Base-by-base conservation (phyloP, 1,139 yeast species). In the Saccharomyces hybrid region DNA sequence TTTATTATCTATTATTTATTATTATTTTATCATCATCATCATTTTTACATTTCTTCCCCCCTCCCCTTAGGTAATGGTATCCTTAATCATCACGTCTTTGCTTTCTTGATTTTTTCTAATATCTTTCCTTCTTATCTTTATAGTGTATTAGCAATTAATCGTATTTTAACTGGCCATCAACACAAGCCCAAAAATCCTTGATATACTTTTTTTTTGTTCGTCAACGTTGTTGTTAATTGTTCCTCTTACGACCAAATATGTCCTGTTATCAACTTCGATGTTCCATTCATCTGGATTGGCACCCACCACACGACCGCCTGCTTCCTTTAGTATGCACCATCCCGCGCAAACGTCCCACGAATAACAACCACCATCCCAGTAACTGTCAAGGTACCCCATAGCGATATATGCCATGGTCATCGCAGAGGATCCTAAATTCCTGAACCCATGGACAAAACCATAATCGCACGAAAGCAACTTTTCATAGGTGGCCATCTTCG, bases 341-440 rank as follows among this genome's bases (percentile, higher is more conserved):
- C 84, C 84, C 5, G 85, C 86, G 64, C 84, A 80, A 3, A 81
- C 84, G 61, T 82, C 86, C 86, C 86, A 81, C 6, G 81, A 76
- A 59, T 77, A 80, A 66, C 83, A 80, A 21, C 85, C 84, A 53
- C 84, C 84, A 67, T 81, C 84, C 83, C 85, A 82, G 68, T 81
- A 81, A 34, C 80, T 72, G 62, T 81, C 86, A 42, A 80, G 57
- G 53, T 73, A 73, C 3, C 86, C 86, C 6, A 82, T 73, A 1
- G 85, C 84, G 9, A 79, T 80, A 44, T 77, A 75, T 14, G 81
- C 77, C 49, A 81, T 64, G 55, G 81, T 79, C 75, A 81, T 75
- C 1, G 86, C 86, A 2, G 86, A 83, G 1, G 84, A 79, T 1
- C 85, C 86, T 55, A 80, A 64, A 19, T 80, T 75, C 59, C 86